phyloP scores from a whole-genome alignment of 1,139 yeast genomes.

The Meyerozyma sp. region DNA sequence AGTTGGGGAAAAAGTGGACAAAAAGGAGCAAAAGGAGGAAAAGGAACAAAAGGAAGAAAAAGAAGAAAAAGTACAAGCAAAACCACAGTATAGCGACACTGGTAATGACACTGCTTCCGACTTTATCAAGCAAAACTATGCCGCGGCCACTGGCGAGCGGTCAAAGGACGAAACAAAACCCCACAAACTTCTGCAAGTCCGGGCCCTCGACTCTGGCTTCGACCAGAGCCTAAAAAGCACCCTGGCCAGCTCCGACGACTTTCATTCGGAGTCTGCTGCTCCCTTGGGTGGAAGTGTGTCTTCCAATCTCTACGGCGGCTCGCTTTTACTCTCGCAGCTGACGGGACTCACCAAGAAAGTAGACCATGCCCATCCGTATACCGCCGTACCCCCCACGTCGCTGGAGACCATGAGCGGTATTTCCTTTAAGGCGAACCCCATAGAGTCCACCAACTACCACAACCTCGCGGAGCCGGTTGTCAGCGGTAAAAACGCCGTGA shows the following conservation, averaged over 20 bases:
- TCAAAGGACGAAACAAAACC: too few species aligned
- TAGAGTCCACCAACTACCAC: slow-evolving; percentile 12
- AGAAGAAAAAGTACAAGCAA: too few species aligned
- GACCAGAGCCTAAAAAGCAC: neutral
- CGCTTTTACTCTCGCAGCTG: slow-evolving; percentile 2
- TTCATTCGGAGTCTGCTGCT: slow-evolving; percentile 13
- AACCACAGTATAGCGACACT: too few species aligned
- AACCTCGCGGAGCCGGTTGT: slow-evolving; percentile 30
- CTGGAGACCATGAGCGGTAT: slow-evolving; percentile 21
- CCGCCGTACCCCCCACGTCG: neutral
- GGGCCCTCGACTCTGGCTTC: neutral
- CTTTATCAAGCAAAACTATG: too few species aligned
- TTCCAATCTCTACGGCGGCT: slow-evolving; percentile 2
- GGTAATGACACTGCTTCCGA: too few species aligned
- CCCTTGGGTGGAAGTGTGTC: slow-evolving; percentile 16
- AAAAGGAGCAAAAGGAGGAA: too few species aligned
- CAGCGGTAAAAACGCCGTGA: slow-evolving; percentile 29
- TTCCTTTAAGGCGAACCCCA: slow-evolving; percentile 33
- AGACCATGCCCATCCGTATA: neutral
- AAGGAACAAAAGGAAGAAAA: too few species aligned
- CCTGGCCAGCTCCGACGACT: neutral
- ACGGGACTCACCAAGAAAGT: neutral
- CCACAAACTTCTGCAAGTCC: too few species aligned
- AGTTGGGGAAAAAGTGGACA: too few species aligned
- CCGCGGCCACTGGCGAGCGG: too few species aligned